Base-by-base conservation (phyloP, 352 stramenopile species). In the Globisporangium nodosum region DNA sequence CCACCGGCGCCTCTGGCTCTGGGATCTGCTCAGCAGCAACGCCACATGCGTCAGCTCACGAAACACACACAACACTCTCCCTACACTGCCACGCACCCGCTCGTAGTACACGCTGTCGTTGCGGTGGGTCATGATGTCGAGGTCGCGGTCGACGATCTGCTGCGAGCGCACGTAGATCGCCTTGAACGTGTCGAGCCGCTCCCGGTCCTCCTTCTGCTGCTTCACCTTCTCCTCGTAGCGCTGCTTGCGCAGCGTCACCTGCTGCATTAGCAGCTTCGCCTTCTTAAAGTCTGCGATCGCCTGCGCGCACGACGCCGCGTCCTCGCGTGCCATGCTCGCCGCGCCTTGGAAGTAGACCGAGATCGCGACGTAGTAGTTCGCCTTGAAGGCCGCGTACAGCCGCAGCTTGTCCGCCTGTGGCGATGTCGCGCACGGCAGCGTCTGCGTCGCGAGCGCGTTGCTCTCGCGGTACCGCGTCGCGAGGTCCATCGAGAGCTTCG, bases 21-120 rank as follows among this genome's bases (percentile, higher is more conserved):
- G 80, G 80, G 49, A 90, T 76, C 74, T 74, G 68, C 35, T 35
- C 4, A 52, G 33, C 40, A 15, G 24, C 24, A 46, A 9, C 31
- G 31, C 31, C 31, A 35, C 31, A 35, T 9, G 31, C 33, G 8
- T 39, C 33, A 39, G 8, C 8, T 39, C 33, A 13, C 8, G 12
- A 8, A 2, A 0, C 60, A 43, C 15, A 52, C 20, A 35, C 20
- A 13, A 27, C 24, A 27, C 24, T 9, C 3, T 9, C 1, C 33
- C 8, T 12, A 39, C 33, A 13, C 8, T 13, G 9, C 8, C 9
- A 39, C 67, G 42, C 66, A 87, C 78, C 63, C 70, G 69, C 58
- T 88, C 74, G 56, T 87, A 87, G 54, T 88, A 90, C 9, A 88
- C 76, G 53, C 66, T 81, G 51, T 87, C 74, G 57, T 90, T 90